Evolutionary conservation across 495 filamentous ascomycete genomes (phyloP).

Genomic region (Lasiosphaeris hirsuta): DNA sequence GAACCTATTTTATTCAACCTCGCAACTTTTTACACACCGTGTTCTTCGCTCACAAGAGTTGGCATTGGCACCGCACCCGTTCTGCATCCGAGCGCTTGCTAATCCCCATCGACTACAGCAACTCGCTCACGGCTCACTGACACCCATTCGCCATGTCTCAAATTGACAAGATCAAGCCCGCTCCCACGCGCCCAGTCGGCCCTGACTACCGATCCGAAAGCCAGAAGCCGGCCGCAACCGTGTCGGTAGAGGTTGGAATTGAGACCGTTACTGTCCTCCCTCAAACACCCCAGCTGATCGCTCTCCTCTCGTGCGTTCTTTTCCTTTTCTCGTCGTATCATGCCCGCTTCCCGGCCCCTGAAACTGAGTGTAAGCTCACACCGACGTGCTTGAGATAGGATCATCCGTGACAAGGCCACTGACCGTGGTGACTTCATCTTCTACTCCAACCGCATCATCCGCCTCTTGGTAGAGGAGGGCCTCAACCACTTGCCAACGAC

Average conservation of each 20-base stretch:
- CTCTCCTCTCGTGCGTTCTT: conserved; percentile 83
- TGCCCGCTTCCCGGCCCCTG: background rate
- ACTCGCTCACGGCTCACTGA: background rate
- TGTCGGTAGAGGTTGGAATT: conserved; percentile 77
- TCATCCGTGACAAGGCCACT: conserved; percentile 90
- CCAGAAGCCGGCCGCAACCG: conserved; percentile 83
- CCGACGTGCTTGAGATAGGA: conserved; percentile 51
- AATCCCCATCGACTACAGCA: too few relatives aligned
- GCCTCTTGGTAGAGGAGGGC: conserved; percentile 95
- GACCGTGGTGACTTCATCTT: conserved; percentile 95
- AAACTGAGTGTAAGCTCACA: conserved; percentile 15
- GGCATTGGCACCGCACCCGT: too few relatives aligned
- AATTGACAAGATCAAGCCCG: conserved; percentile 23
- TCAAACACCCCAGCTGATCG: conserved; percentile 95
- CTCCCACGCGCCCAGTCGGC: conserved; percentile 70
- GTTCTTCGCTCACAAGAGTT: too few relatives aligned
- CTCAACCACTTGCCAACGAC: conserved; percentile 94
- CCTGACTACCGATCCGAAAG: conserved; percentile 72
- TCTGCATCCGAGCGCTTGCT: too few relatives aligned
- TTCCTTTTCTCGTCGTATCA: conserved; percentile 13
- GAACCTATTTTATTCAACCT: too few relatives aligned
- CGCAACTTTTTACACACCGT: too few relatives aligned
- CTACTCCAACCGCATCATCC: conserved; percentile 98
- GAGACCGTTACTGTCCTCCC: conserved; percentile 86
- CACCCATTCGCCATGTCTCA: conserved; percentile 16